Evolutionary conservation across 345 rosid species (phyloP), one percentile per base, ranked within the genome.

Genomic region (Salix brachista): DNA sequence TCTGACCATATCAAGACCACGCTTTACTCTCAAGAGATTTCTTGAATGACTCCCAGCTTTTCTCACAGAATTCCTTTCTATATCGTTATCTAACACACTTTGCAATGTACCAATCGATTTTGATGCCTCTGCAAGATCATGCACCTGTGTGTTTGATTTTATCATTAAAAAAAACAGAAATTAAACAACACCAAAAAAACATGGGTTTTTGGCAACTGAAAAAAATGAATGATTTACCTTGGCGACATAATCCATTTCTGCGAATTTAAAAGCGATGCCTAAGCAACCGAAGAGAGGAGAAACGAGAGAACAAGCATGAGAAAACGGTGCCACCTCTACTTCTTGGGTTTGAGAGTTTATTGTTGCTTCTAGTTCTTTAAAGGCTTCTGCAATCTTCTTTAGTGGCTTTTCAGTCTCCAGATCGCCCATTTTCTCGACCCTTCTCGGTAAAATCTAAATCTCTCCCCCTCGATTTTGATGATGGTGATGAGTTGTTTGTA

Each of bases 181-280:
- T 32, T 42, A 36, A 30, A 26, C 8, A 65, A 34, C 37, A 34
- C 5, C 36, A 30, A 48, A 9, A 32, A 21, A 12, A 14, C 1
- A 5, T 1, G 32, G 32, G 44, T 26, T 62, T 28, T 26, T 36
- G 44, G 46, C n/a, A 34, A 66, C 36, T 19, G n/a, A 66, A 16
- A 23, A 34, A 36, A 56, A 58, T 54, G 26, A 37, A 28, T 2
- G 23, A 66, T 21, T 21, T 52, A 94, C 98, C 94, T 96, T 93
- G 77, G 97, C 91, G n/a, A 93, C 97, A 54, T 91, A 96, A 77
- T 96, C 98, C 94, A 88, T 86, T 80, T 96, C 97, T 0, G 97
- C 99, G 76, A 96, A 96, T 86, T 93, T 96, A 86, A 95, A 95
- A 70, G 99, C 99, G 72, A 96, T 87, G 39, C 99, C 98, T 26